Evolutionary conservation across 768 basidiomycete species (phyloP).

Genomic region (Lactifluus piperatus): DNA sequence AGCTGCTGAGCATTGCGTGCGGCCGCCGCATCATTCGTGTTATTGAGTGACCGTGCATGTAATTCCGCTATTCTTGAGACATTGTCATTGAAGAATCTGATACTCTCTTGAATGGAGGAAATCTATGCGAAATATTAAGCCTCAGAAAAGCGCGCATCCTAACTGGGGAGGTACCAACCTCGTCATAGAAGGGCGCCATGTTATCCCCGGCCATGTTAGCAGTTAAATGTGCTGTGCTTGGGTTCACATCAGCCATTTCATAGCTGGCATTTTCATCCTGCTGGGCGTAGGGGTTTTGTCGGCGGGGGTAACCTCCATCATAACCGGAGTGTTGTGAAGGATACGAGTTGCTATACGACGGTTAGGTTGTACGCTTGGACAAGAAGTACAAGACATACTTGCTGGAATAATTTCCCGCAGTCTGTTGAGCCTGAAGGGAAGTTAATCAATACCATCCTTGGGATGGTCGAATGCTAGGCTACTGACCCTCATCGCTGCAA

Average conservation of each 20-base stretch:
- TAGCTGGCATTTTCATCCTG: slow-evolving; percentile 52
- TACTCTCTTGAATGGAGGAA: slow-evolving; percentile 39
- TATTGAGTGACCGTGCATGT: slow-evolving; percentile 42
- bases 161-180: slow-evolving; percentile 38
- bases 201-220: slow-evolving; percentile 33
- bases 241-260: slow-evolving; percentile 64
- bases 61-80: slow-evolving; percentile 39
- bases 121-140: slow-evolving; percentile 28
- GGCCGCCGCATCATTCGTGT: slow-evolving; percentile 39
- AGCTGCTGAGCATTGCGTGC: slow-evolving; percentile 38
- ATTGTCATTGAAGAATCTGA: slow-evolving; percentile 38
- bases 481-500: slow-evolving; percentile 77
- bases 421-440: slow-evolving; percentile 52
- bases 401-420: slow-evolving; percentile 38
- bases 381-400: slow-evolving; percentile 32
- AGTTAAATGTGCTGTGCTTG: slow-evolving; percentile 36
- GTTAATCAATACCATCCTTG: neutral
- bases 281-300: slow-evolving; percentile 57
- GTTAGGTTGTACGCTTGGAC: neutral
- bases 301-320: slow-evolving; percentile 26
- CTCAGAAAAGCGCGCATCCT: neutral
- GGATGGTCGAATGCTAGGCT: neutral
- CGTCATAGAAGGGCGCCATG: slow-evolving; percentile 67
- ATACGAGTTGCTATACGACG: slow-evolving; percentile 9
- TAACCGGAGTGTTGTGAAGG: slow-evolving; percentile 16